Evolutionary conservation across 108 stramenopile species (phyloP), one percentile per base, ranked within the genome.

Genomic region (Discostella stelligeroides): DNA sequence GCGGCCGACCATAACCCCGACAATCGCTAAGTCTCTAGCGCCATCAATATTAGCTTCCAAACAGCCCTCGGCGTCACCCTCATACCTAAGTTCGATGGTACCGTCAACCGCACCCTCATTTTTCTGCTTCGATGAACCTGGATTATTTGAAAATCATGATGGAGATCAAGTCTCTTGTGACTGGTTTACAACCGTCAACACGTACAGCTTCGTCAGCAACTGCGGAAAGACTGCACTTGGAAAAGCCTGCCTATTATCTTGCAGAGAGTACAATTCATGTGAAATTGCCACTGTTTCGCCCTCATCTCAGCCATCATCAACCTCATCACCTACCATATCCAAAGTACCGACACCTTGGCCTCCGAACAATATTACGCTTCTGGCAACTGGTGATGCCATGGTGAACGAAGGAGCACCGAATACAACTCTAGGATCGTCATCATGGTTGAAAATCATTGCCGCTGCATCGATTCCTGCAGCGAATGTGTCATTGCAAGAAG

Each of bases 151-250:
- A 30, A 76, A 76, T 60, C 68, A 69, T 45, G 51, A 20, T 11
- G 67, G 61, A 45, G 63, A 64, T 15, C 56, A 63, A 14, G 75
- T 69, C 0, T 53, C 68, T 25, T 76, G 75, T 46, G 68, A 42
- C 47, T 76, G 75, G 75, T 69, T 76, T 51, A 21, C 43, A 20
- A 42, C 46, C 17, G 56, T 59, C 21, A 62, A 67, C 7, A 51
- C 54, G 9, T 65, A 65, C 28, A 63, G 34, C 30, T 54, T 54
- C 11, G 27, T 62, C 9, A 48, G 29, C 46, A 69, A 69, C 17
- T 76, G 75, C 56, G 56, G 55, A 39, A 46, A 63, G 60, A 76
- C 75, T 24, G 75, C 59, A 24, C 13, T 69, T 41, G 75, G 75
- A 2, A 76, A 45, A 29, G 75, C 75, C 3, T 76, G 75, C 15